Conservation (phyloP, 495 filamentous ascomycete genomes). For the Chaetomium cochliodes region DNA sequence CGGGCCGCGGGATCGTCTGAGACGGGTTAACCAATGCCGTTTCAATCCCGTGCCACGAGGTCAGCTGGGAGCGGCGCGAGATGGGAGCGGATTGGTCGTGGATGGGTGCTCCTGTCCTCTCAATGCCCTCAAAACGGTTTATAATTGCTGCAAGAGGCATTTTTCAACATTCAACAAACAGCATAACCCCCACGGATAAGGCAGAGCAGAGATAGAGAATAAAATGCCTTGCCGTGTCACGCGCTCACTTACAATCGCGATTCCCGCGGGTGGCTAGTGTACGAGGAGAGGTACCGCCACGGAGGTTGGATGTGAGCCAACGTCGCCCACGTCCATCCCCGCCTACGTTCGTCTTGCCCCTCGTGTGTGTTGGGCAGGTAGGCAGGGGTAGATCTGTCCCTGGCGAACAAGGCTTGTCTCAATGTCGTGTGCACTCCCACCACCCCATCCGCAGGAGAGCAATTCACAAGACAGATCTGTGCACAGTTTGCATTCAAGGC, state of each 20-base stretch:
- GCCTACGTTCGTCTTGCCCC: not conserved
- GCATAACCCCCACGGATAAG: slow-evolving; percentile 2
- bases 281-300: too few species aligned
- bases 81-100: slow-evolving; percentile 13
- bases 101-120: not conserved
- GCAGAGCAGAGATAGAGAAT: slow-evolving; percentile 2
- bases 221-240: slow-evolving; percentile 10
- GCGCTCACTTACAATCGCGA: slow-evolving; percentile 1
- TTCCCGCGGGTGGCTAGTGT: not conserved
- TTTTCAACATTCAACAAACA: slow-evolving; percentile 1
- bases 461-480: too few species aligned
- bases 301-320: not conserved
- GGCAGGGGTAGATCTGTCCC: not conserved
- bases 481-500: too few species aligned
- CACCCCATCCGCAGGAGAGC: not conserved
- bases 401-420: not conserved
- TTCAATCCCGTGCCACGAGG: slow-evolving; percentile 20
- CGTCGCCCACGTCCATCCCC: not conserved
- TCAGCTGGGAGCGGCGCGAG: not conserved
- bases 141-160: slow-evolving; percentile 20
- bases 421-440: not conserved
- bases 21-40: slow-evolving; percentile 21
- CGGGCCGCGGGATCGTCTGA: slow-evolving; percentile 5
- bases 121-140: slow-evolving; percentile 4
- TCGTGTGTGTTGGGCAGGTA: not conserved